These are phyloP conservation scores for Ophiostoma sp. DNA, from an alignment of 2,329 filamentous ascomycete species.

Conservation along the genomic window DNA sequence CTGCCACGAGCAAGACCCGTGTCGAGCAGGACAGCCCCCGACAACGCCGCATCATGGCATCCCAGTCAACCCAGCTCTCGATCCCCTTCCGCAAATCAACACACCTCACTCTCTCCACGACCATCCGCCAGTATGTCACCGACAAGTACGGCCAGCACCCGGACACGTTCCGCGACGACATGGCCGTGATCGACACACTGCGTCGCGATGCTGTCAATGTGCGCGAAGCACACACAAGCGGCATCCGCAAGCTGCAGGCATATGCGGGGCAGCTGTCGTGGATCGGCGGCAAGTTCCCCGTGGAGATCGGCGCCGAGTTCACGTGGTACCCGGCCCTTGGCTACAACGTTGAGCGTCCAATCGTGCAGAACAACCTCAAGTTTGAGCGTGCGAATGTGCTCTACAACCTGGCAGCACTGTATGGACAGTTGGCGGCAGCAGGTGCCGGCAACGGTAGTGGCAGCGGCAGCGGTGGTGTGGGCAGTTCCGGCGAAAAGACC, in stretches of 20 bases:
- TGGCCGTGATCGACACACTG: constrained; percentile 74
- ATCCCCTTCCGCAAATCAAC: constrained; percentile 74
- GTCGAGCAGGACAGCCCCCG: neutral
- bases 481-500: constrained; percentile 34
- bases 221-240: constrained; percentile 79
- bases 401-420: constrained; percentile 88
- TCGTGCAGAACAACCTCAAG: constrained; percentile 60
- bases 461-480: neutral
- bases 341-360: constrained; percentile 74
- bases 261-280: constrained; percentile 92
- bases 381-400: constrained; percentile 89
- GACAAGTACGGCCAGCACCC: constrained; percentile 98
- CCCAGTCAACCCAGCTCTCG: constrained; percentile 25
- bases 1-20: constrained; percentile 6
- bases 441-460: constrained; percentile 16
- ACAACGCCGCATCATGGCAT: neutral
- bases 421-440: constrained; percentile 77
- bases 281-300: constrained; percentile 91
- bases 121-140: constrained; percentile 92
- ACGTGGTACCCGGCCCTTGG: constrained; percentile 93
- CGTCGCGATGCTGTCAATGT: constrained; percentile 83
- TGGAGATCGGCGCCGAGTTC: constrained; percentile 92
- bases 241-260: constrained; percentile 78
- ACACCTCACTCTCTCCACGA: constrained; percentile 68
- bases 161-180: constrained; percentile 89